phyloP scores from a whole-genome alignment of 495 filamentous ascomycete genomes.

The Entonaema liquescens region DNA sequence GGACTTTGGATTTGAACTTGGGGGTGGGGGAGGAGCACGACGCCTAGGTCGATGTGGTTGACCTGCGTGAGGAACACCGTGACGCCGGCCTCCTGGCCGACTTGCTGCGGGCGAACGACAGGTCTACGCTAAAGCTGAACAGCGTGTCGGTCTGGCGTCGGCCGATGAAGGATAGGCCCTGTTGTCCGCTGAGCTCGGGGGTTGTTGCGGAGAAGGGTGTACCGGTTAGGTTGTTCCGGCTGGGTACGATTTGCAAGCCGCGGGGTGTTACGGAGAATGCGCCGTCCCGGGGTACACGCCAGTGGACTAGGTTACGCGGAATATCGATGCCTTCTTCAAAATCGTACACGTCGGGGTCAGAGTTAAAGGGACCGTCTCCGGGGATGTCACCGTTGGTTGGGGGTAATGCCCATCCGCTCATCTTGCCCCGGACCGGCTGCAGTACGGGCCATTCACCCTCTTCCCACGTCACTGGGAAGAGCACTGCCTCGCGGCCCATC shows the following conservation, averaged over 20 bases:
- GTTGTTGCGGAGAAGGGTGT: conserved; percentile 26
- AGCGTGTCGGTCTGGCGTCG: conserved; percentile 56
- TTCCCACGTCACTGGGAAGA: conserved; percentile 61
- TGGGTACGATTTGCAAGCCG: conserved; percentile 50
- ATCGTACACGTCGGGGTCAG: conserved; percentile 51
- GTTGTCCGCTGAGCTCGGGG: conserved; percentile 31
- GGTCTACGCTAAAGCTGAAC: conserved; percentile 53
- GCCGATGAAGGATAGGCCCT: conserved; percentile 53
- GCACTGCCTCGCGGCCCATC: conserved; percentile 66
- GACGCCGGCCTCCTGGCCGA: conserved; percentile 52
- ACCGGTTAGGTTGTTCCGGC: conserved; percentile 50
- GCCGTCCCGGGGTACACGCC: conserved; percentile 52
- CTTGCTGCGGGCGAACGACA: conserved; percentile 46
- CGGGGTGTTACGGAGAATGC: conserved; percentile 48
- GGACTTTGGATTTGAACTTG: background rate
- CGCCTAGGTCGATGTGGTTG: conserved; percentile 56
- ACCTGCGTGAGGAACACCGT: conserved; percentile 57
- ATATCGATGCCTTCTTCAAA: conserved; percentile 49
- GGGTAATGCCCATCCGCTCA: conserved; percentile 54
- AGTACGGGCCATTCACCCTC: conserved; percentile 54
- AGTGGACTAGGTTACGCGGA: conserved; percentile 54
- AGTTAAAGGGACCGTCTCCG: conserved; percentile 50
- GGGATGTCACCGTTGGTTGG: conserved; percentile 38
- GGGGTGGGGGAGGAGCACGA: conserved; percentile 45
- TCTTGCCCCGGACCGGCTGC: conserved; percentile 52